Evolutionary conservation across 2,329 filamentous ascomycete genomes (phyloP), one percentile per base, ranked within the genome.

Genomic region (Fusarium napiforme): DNA sequence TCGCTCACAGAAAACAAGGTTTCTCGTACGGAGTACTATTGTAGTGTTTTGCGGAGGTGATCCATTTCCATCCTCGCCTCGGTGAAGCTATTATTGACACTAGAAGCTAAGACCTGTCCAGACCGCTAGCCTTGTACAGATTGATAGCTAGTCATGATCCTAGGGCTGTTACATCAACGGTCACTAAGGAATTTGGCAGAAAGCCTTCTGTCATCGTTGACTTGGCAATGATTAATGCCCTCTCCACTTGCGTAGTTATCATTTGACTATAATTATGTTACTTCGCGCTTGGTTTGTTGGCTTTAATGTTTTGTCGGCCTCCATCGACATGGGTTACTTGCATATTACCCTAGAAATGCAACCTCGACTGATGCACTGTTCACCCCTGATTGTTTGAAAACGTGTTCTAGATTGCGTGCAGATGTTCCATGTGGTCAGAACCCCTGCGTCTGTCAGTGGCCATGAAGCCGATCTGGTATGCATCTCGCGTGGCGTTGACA

Each of bases 301-400:
- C 18, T 32, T 34, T 9, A 23, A 19, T 60, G 30, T 43, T 39
- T 34, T 42, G 36, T 40, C 34, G 28, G 46, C 34, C 40, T 28
- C 55, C 55, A 28, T 58, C 9, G 55, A 5, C 28, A 58, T 34
- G 40, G 30, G 23, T 28, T 12, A 50, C 30, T 26, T 50, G 32
- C 56, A 58, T 49, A 5, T 18, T 2, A 58, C 23, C 56, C 42
- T 50, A n/a, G 18, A 28, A 26, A 16, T 42, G 37, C n/a, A 28
- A 43, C 58, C 10, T 55, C n/a, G 30, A 53, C 30, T 40, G 36
- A 36, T 26, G 37, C 58, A 42, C 19, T 26, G n/a, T 15, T 43
- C 45, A 69, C 63, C 2, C 58, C 70, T 4, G 72, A 32, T 15
- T 71, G 47, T 28, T 71, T 73, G 52, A 71, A 57, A 73, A 73